Evolutionary conservation across 208 protist species (phyloP), one percentile per base, ranked within the genome.

Genomic region (Leishmania lainsoni): DNA sequence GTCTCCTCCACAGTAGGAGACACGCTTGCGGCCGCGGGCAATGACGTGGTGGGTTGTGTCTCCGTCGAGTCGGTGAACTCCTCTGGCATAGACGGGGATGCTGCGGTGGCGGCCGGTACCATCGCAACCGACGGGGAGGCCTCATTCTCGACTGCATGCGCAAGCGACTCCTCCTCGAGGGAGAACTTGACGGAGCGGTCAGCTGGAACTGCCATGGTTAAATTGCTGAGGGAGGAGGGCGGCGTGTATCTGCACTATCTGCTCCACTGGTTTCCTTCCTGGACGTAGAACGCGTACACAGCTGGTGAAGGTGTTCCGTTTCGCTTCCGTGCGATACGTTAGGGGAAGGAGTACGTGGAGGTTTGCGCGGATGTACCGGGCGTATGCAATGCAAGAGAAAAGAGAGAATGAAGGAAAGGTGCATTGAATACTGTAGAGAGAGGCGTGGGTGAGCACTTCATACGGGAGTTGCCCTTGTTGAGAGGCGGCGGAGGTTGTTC

Each of bases 181-280:
- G 81, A 89, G 65, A 89, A 89, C 71, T 78, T 86, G 20, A 89
- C 86, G 3, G 72, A 81, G 16, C 78, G 78, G 29, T 76, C 78
- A 12, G 1, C 20, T 51, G 74, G 9, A 8, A 61, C 54, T 78
- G 75, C 54, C 56, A 61, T 77, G 52, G 48, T 14, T 54, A 52
- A 22, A 29, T n/a, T 39, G 10, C 8, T 4, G 66, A 9, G 35
- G 66, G 32, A 71, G 66, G 32, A 39, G 26, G 8, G 39, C 52
- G 26, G 1, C 12, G 35, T 29, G 20, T 73, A 26, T 4, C 35
- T 9, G n/a, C 9, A 52, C 45, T 9, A 45, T 51, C 45, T 22
- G 14, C 14, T 26, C 22, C 16, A 1, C 0, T 29, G 5, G 32
- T 22, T 51, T 45, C 10, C 69, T 54, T 52, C 6, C 42, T 48